phyloP scores from a whole-genome alignment of 1,284 basidiomycete genomes.

The Tylopilus sp. region DNA sequence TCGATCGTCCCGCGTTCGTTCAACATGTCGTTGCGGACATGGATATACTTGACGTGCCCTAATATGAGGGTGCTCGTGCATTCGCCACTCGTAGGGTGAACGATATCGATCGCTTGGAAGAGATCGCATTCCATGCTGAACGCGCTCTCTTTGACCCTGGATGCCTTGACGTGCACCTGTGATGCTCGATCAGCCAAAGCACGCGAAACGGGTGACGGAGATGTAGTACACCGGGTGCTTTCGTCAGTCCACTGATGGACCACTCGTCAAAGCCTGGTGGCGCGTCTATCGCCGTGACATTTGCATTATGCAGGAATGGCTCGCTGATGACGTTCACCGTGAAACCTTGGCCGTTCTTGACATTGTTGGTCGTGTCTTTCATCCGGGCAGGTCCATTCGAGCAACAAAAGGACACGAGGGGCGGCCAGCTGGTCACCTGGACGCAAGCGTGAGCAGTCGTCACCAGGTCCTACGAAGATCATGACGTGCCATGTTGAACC shows the following conservation, averaged over 20 bases:
- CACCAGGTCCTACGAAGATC: background rate
- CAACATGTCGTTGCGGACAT: conserved; percentile 55
- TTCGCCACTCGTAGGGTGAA: conserved; percentile 39
- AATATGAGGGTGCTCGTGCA: conserved; percentile 50
- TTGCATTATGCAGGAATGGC: conserved; percentile 64
- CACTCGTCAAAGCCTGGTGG: conserved; percentile 65
- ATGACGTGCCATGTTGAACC: conserved; percentile 46
- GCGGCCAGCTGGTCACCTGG: conserved; percentile 52
- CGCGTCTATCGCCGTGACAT: conserved; percentile 57
- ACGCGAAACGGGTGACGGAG: background rate
- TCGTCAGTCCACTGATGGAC: conserved; percentile 63
- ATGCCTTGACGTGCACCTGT: conserved; percentile 54
- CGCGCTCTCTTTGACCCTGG: conserved; percentile 68
- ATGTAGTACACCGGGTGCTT: conserved; percentile 47
- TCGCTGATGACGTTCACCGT: conserved; percentile 74
- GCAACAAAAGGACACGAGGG: conserved; percentile 57
- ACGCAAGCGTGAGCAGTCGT: background rate
- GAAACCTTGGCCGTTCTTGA: conserved; percentile 58
- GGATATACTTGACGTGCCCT: conserved; percentile 61
- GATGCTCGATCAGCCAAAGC: background rate
- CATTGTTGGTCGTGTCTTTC: conserved; percentile 63
- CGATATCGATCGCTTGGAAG: conserved; percentile 47
- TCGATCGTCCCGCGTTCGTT: conserved; percentile 45
- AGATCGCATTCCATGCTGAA: conserved; percentile 72
- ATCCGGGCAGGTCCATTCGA: conserved; percentile 31